phyloP scores from a whole-genome alignment of 208 protist genomes.

The Leishmania mexicana region DNA sequence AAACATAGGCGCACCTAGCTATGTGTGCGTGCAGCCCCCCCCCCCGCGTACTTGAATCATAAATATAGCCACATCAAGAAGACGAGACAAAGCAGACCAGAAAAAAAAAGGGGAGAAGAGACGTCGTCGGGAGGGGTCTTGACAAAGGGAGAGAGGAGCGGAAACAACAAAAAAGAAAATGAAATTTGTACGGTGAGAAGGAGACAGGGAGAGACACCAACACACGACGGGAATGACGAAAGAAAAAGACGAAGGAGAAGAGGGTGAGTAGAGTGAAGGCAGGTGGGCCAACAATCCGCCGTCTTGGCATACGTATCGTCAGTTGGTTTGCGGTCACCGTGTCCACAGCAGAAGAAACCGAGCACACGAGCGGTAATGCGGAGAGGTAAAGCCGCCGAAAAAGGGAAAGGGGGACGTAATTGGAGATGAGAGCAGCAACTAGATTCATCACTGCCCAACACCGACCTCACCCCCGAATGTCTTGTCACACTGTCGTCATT shows the following conservation, averaged over 20 bases:
- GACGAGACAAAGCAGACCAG: background rate
- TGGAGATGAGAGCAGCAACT: background rate
- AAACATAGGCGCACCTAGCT: background rate
- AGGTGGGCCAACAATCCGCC: background rate
- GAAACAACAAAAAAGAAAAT: background rate
- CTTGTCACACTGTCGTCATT: background rate
- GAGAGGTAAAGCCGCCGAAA: background rate
- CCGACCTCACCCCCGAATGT: background rate
- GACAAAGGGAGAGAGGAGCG: background rate
- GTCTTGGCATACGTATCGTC: background rate
- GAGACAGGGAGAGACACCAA: background rate
- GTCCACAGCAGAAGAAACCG: background rate
- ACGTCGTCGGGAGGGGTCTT: background rate
- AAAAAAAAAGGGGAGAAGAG: background rate
- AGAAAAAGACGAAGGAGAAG: background rate
- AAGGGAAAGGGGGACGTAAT: background rate
- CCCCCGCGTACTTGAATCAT: background rate
- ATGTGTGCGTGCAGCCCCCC: background rate
- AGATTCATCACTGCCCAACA: background rate
- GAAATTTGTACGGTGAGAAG: background rate
- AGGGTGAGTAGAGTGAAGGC: background rate
- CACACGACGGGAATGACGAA: background rate
- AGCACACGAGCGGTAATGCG: background rate
- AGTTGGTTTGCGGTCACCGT: background rate
- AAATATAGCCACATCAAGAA: background rate